Base-by-base conservation (phyloP, 768 basidiomycete genomes). In the Rhodotorula graminis region DNA sequence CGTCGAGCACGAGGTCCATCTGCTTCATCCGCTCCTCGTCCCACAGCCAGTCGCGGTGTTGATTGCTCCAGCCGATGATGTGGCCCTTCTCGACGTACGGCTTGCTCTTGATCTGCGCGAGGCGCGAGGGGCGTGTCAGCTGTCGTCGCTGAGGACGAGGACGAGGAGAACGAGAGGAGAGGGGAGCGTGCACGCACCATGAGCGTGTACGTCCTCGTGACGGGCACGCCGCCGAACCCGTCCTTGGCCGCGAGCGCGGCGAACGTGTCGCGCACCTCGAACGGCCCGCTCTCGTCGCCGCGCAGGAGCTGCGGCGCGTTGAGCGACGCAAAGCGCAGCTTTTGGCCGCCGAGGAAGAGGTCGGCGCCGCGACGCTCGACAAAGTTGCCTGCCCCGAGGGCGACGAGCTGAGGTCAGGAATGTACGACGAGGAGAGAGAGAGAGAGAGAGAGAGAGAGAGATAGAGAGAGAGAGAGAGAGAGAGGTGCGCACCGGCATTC, bases 261-360 rank as follows among this genome's bases (percentile, higher is more conserved):
- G 50, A 77, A 70, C 31, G 76, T 75, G 33, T 79, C 71, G 50
- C 63, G 56, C 2, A 73, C 62, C 61, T 79, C 78, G 42, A 73
- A 79, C 29, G 52, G 23, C 0, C 64, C 66, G 46, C 71, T 68
- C 33, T 61, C 64, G 29, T 77, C 73, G 11, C 76, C 76, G 56
- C 76, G 74, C 42, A 78, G 67, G 12, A 79, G 72, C 52, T 77
- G 74, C 6, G 78, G 78, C 2, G 74, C 74, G 65, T 78, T 78
- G 55, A 79, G 44, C 19, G 56, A 49, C 11, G 74, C 74, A 68
- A 77, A 78, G 23, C 76, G 70, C 72, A 78, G 77, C 5, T 55
- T 59, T 19, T 49, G 31, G 15, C 74, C 74, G 50, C 47, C 73
- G 29, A 74, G 60, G 56, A 53, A 56, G 56, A 74, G 72, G 7